Conservation (phyloP, 768 basidiomycete genomes). For the Butyriboletus loyo region DNA sequence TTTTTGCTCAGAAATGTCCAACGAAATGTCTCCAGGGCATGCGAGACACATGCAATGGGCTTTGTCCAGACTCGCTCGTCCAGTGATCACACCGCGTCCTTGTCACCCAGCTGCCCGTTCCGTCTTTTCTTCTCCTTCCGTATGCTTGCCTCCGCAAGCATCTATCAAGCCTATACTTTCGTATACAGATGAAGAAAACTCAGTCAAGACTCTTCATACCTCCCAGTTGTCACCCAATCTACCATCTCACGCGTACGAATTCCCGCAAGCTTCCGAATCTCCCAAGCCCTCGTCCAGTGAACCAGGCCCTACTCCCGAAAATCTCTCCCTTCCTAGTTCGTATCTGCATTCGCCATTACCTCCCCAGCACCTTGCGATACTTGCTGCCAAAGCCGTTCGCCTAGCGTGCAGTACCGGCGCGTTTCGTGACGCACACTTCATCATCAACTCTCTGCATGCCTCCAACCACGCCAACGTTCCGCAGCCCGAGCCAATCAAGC, state of each 20-base stretch:
- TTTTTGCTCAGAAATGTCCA: background rate
- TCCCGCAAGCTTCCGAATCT: background rate
- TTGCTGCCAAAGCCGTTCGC: constrained; percentile 53
- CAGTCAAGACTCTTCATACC: background rate
- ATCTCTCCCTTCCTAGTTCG: background rate
- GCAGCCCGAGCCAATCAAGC: constrained; percentile 7
- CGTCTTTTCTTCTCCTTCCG: constrained; percentile 6
- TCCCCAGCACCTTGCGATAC: constrained; percentile 20
- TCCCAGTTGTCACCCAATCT: background rate
- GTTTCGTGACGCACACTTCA: constrained; percentile 49
- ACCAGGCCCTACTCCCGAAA: background rate
- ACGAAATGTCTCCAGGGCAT: constrained; percentile 39
- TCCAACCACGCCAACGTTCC: constrained; percentile 32
- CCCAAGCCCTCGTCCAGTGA: background rate
- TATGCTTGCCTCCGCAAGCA: constrained; percentile 3
- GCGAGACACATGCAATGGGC: constrained; percentile 72
- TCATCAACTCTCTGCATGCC: constrained; percentile 56
- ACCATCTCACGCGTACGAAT: background rate
- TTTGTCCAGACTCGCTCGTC: constrained; percentile 42
- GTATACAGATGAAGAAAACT: background rate
- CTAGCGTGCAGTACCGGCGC: constrained; percentile 41
- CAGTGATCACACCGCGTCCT: background rate
- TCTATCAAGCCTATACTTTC: background rate
- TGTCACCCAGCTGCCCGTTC: background rate
- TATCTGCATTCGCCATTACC: background rate